These are phyloP conservation scores for Verbascum thapsus DNA, from an alignment of 257 asterid genomes.

Conservation along the genomic window DNA sequence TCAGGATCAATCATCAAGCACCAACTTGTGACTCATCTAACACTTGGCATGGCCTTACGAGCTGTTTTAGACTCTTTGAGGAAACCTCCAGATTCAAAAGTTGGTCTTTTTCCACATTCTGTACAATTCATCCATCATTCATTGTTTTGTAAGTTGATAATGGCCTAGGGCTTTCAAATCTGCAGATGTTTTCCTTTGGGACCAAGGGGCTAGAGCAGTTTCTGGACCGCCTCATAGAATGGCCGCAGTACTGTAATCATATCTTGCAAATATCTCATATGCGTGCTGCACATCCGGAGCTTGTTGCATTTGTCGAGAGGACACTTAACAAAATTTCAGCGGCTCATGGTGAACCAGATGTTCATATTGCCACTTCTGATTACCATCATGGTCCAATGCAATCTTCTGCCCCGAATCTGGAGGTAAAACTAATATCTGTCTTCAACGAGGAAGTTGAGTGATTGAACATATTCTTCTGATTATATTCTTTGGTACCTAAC, in stretches of 20 bases:
- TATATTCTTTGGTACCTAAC: not conserved
- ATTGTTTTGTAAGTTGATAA: constrained; percentile 21
- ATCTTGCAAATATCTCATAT: constrained; percentile 91
- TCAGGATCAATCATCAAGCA: constrained; percentile 91
- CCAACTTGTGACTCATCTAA: constrained; percentile 85
- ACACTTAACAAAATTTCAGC: constrained; percentile 71
- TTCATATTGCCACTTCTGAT: constrained; percentile 54
- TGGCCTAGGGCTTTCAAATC: constrained; percentile 29
- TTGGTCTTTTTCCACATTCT: constrained; percentile 32
- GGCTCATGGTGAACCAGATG: constrained; percentile 67
- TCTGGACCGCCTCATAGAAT: constrained; percentile 87
- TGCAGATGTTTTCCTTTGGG: constrained; percentile 96
- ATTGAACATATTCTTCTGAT: constrained; percentile 2
- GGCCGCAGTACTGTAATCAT: constrained; percentile 99
- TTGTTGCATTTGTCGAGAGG: constrained; percentile 69
- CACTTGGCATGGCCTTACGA: constrained; percentile 95
- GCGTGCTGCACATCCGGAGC: constrained; percentile 73
- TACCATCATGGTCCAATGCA: constrained; percentile 52
- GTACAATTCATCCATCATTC: not conserved
- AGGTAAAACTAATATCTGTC: constrained; percentile 47
- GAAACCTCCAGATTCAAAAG: constrained; percentile 92
- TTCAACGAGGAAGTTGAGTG: constrained; percentile 7
- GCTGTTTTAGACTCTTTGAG: constrained; percentile 93
- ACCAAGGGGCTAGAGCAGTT: constrained; percentile 89
- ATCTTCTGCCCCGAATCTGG: constrained; percentile 50